Evolutionary conservation across 306 rosid species (phyloP).

Genomic region (Quercus variabilis): DNA sequence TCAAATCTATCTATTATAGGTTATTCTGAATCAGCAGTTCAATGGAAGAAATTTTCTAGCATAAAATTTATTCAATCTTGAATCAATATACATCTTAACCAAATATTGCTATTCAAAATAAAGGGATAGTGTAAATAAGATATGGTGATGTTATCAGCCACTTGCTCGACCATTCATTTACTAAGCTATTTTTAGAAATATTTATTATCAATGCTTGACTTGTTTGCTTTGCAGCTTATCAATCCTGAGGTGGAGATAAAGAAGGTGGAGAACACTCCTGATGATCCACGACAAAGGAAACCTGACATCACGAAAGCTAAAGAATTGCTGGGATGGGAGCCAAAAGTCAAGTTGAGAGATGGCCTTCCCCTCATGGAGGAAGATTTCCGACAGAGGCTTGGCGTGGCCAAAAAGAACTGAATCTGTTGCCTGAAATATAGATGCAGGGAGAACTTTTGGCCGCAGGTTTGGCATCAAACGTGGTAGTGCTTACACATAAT

Average conservation of each 20-base stretch:
- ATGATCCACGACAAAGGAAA: slow-evolving; percentile 81
- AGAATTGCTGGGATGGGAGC: slow-evolving; percentile 76
- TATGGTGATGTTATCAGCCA: no score
- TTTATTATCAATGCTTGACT: neutral
- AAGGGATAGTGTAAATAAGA: no score
- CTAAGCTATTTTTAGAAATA: neutral
- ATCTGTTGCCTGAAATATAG: slow-evolving; percentile 2
- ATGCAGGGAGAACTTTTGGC: neutral
- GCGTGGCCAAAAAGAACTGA: slow-evolving; percentile 34
- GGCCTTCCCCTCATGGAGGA: slow-evolving; percentile 87
- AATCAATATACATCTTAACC: no score
- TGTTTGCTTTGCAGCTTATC: slow-evolving; percentile 51
- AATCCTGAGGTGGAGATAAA: slow-evolving; percentile 66
- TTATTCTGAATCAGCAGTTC: no score
- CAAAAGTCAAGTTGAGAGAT: slow-evolving; percentile 53
- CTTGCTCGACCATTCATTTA: no score
- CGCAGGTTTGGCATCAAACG: neutral
- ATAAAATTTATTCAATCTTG: no score
- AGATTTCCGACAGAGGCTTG: slow-evolving; percentile 76
- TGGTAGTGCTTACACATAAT: neutral
- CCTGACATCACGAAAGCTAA: slow-evolving; percentile 74
- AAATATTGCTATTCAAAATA: no score
- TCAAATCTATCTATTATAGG: no score
- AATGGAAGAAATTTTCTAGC: no score
- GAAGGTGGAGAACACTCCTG: slow-evolving; percentile 81